Conservation (phyloP, 2,329 filamentous ascomycete species). For the Acrocalymma vagum region DNA sequence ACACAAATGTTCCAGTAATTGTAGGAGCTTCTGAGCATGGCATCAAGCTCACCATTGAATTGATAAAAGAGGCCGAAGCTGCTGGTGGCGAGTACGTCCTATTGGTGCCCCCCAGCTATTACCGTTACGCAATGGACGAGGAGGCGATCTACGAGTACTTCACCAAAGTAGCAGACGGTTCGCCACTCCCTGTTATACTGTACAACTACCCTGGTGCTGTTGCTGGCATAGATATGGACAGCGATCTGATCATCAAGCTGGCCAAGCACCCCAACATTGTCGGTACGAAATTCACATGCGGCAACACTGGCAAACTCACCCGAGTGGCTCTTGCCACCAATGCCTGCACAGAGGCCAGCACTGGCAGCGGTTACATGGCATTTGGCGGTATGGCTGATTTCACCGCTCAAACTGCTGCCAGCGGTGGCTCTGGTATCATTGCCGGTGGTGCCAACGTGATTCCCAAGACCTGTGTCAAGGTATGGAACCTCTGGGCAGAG, state of each 20-base stretch:
- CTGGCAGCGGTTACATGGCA: constrained; percentile 73
- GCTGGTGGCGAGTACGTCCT: constrained; percentile 83
- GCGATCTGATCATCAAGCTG: constrained; percentile 82
- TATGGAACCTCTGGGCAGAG: constrained; percentile 78
- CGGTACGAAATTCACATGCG: constrained; percentile 91
- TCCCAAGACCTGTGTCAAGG: constrained; percentile 79
- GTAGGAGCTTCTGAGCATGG: constrained; percentile 84
- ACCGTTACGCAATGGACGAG: constrained; percentile 79
- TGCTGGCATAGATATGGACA: constrained; percentile 88
- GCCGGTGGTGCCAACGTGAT: constrained; percentile 86
- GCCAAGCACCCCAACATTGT: constrained; percentile 84
- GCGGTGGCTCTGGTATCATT: constrained; percentile 84
- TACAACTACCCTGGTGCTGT: constrained; percentile 95
- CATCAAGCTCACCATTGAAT: constrained; percentile 80
- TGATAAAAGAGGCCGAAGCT: constrained; percentile 71
- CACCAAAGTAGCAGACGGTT: constrained; percentile 76
- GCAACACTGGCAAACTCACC: constrained; percentile 88
- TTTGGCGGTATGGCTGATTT: constrained; percentile 91
- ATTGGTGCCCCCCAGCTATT: constrained; percentile 84
- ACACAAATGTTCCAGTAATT: constrained; percentile 78
- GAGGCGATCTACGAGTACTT: constrained; percentile 78
- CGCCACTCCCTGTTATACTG: constrained; percentile 79
- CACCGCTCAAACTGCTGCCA: constrained; percentile 80
- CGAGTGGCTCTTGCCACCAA: constrained; percentile 77
- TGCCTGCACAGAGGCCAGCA: constrained; percentile 69